Conservation (phyloP, 75 land plant species). For the Pinus tabuliformis region DNA sequence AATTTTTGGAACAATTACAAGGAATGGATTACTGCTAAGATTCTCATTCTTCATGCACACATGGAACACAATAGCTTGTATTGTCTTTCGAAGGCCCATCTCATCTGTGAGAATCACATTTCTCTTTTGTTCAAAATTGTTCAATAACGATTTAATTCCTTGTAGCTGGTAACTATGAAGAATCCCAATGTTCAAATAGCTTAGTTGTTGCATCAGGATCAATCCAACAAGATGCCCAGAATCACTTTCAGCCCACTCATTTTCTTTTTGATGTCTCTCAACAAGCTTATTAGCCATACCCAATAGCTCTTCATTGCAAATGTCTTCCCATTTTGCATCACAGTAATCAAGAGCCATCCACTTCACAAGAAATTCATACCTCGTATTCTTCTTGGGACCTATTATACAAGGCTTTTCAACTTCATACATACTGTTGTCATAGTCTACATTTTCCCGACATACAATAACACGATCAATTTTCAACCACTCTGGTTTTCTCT, state of each 20-base stretch:
- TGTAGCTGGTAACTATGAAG: conserved; percentile 29
- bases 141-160: conserved; percentile 31
- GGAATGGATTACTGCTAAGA: conserved; percentile 23
- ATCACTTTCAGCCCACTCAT: neutral
- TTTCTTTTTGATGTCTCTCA: conserved; percentile 23
- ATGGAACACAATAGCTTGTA: conserved; percentile 29
- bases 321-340: conserved; percentile 35
- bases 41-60: conserved; percentile 25
- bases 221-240: neutral
- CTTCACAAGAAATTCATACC: conserved; percentile 33
- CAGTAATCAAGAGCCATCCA: conserved; percentile 31
- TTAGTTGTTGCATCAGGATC: conserved; percentile 20
- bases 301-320: conserved; percentile 16
- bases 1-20: conserved; percentile 42
- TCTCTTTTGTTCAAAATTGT: conserved; percentile 23
- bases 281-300: conserved; percentile 18
- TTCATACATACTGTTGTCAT: neutral
- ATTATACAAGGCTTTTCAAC: neutral
- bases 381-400: conserved; percentile 3
- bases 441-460: conserved; percentile 16
- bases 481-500: conserved; percentile 33
- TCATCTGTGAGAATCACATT: conserved; percentile 45
- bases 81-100: conserved; percentile 45
- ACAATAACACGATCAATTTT: conserved; percentile 36
- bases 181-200: conserved; percentile 22